Conservation (phyloP, 768 basidiomycete genomes). For the Pluteus cervinus region DNA sequence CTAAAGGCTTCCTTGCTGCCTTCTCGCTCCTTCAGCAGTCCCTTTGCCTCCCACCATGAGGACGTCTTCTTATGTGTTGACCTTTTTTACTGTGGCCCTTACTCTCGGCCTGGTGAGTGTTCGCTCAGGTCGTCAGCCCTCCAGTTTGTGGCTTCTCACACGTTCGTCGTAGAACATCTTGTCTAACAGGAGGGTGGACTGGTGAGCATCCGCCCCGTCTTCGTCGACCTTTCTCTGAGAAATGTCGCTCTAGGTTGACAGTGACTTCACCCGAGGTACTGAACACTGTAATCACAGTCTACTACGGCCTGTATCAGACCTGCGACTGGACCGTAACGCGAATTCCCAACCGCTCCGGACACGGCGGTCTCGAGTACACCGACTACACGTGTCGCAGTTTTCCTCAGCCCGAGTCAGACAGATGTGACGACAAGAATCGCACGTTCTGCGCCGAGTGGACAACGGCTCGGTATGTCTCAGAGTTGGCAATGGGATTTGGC, state of each 20-base stretch:
- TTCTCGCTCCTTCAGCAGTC: too few relatives aligned
- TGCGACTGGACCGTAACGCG: conserved; percentile 49
- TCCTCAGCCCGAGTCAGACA: conserved; percentile 45
- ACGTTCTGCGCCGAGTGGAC: conserved; percentile 64
- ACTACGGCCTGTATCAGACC: conserved; percentile 52
- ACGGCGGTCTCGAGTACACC: conserved; percentile 41
- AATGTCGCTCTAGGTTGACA: conserved; percentile 32
- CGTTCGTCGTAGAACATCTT: conserved; percentile 43
- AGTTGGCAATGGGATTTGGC: conserved; percentile 61
- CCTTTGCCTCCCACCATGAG: conserved; percentile 38
- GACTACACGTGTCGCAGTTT: conserved; percentile 61
- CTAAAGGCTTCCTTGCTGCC: too few relatives aligned
- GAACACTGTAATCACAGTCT: conserved; percentile 39
- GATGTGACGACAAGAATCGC: conserved; percentile 46
- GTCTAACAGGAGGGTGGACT: conserved; percentile 53
- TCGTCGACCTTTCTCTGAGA: conserved; percentile 5
- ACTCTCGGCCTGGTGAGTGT: conserved; percentile 47
- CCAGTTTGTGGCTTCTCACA: background rate
- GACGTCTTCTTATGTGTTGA: conserved; percentile 62
- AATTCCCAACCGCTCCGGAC: conserved; percentile 39
- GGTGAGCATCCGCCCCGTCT: conserved; percentile 35
- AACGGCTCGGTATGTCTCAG: conserved; percentile 61
- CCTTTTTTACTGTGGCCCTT: conserved; percentile 49
- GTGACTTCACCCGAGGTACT: conserved; percentile 37
- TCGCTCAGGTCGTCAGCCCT: background rate